These are phyloP conservation scores for Glebionis coronaria DNA, from an alignment of 129 eudicot species.

Conservation along the genomic window DNA sequence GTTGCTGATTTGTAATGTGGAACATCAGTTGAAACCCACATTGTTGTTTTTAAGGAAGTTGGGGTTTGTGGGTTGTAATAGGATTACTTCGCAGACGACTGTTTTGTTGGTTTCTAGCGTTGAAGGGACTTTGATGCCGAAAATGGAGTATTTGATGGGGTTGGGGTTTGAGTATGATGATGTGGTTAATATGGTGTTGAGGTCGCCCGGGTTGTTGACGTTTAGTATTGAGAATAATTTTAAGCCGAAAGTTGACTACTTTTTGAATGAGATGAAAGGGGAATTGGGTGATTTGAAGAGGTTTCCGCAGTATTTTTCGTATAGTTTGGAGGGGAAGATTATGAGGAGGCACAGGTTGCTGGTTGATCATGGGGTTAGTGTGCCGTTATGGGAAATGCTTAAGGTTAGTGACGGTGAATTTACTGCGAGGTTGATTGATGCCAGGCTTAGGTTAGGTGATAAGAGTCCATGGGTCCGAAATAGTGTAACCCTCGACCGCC, in stretches of 20 bases:
- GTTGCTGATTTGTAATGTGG: slow-evolving; percentile 56
- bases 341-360: slow-evolving; percentile 55
- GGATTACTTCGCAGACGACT: slow-evolving; percentile 59
- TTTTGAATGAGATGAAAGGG: slow-evolving; percentile 80
- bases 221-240: slow-evolving; percentile 76
- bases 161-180: slow-evolving; percentile 60
- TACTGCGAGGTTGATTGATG: slow-evolving; percentile 58
- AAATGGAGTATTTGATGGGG: slow-evolving; percentile 58
- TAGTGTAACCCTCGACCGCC: too few species aligned
- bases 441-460: slow-evolving; percentile 40
- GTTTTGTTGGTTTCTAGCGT: slow-evolving; percentile 67
- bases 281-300: slow-evolving; percentile 59
- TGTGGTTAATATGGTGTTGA: slow-evolving; percentile 61
- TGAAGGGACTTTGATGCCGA: slow-evolving; percentile 46
- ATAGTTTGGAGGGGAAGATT: slow-evolving; percentile 84
- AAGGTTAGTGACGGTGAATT: slow-evolving; percentile 84
- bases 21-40: slow-evolving; percentile 61
- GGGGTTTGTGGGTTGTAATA: slow-evolving; percentile 56
- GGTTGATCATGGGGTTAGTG: slow-evolving; percentile 46
- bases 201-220: slow-evolving; percentile 77
- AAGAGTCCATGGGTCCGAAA: neutral
- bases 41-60: slow-evolving; percentile 45
- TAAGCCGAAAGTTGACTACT: slow-evolving; percentile 70
- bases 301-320: slow-evolving; percentile 94
- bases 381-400: slow-evolving; percentile 67